Evolutionary conservation across 2,329 filamentous ascomycete species (phyloP), one percentile per base, ranked within the genome.

Genomic region (Penicillium corylophilum): DNA sequence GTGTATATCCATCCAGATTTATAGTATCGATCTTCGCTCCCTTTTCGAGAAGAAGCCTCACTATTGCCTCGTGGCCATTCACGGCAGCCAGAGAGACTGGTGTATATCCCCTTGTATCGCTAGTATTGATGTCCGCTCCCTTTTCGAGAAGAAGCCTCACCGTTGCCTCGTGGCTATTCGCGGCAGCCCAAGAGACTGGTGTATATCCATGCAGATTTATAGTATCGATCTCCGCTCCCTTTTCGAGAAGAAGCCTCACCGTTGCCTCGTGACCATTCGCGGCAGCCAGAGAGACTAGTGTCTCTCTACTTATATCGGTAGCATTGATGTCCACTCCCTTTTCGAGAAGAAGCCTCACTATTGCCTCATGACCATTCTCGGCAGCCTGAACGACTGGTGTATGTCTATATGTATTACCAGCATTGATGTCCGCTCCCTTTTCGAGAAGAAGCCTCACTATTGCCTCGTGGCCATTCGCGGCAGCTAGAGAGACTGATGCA

Each of bases 131-230:
- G 24, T 60, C 29, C 12, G 45, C 52, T 33, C 53, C 51, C 7
- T 36, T 20, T 1, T 56, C 43, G 39, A 58, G 45, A 24, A 61
- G 56, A 44, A 55, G 44, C 23, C 40, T 54, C 12, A n/a, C 49
- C 5, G 49, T 12, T 7, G 43, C 39, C 46, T 48, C 39, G 22
- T 50, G 38, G 28, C 46, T 43, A 12, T 33, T 7, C 18, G n/a
- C 0, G 1, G n/a, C 42, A 15, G 51, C 49, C 15, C 6, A n/a
- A 0, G 26, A 31, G 29, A 54, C 53, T 13, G 53, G 26, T 23
- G 44, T 45, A 12, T n/a, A 8, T 29, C 49, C 49, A 18, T 20
- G 1, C 8, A 26, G 20, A 22, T 52, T 28, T 2, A 4, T 13
- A 31, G 44, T 6, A 18, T 60, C 51, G 13, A 60, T 26, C 26